phyloP scores from a whole-genome alignment of 495 filamentous ascomycete species.

The Parathielavia appendiculata region DNA sequence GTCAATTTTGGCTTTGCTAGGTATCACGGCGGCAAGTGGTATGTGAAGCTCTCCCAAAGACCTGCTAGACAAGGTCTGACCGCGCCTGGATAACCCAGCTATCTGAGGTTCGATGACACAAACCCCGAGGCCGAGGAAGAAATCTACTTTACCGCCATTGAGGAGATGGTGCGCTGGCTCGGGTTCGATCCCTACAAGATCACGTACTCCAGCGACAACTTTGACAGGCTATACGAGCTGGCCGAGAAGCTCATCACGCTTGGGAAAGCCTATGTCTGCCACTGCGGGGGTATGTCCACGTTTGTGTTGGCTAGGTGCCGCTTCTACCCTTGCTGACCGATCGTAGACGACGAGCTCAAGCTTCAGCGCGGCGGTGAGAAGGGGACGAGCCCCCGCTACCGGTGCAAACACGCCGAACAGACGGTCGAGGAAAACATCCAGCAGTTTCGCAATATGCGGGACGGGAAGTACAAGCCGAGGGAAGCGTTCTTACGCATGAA shows the following conservation, averaged over 20 bases:
- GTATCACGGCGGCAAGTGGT: conserved; percentile 68
- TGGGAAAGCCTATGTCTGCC: conserved; percentile 69
- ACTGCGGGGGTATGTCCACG: conserved; percentile 31
- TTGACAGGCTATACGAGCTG: conserved; percentile 78
- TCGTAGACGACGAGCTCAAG: conserved; percentile 63
- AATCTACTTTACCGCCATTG: conserved; percentile 70
- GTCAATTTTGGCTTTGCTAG: conserved; percentile 95
- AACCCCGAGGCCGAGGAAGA: conserved; percentile 82
- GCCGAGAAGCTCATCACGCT: conserved; percentile 79
- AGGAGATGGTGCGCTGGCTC: conserved; percentile 75
- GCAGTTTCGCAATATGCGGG: conserved; percentile 85
- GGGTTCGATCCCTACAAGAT: conserved; percentile 73
- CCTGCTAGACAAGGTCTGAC: neutral
- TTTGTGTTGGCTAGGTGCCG: neutral
- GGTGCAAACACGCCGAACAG: conserved; percentile 72
- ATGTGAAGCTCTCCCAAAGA: conserved; percentile 19
- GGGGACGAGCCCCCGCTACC: conserved; percentile 62
- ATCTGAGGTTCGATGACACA: conserved; percentile 71
- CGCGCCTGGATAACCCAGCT: conserved; percentile 34
- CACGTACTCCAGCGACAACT: conserved; percentile 78
- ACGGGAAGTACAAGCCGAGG: conserved; percentile 82
- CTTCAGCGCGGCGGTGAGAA: conserved; percentile 73
- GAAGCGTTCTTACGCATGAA: conserved; percentile 93
- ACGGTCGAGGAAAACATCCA: conserved; percentile 67
- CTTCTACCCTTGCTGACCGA: neutral